A percentile compares a stretch with the other conserved stretches of the same genome.
Evolutionary conservation across 768 basidiomycete genomes (phyloP).

Genomic region (Termitomyces sp.): DNA sequence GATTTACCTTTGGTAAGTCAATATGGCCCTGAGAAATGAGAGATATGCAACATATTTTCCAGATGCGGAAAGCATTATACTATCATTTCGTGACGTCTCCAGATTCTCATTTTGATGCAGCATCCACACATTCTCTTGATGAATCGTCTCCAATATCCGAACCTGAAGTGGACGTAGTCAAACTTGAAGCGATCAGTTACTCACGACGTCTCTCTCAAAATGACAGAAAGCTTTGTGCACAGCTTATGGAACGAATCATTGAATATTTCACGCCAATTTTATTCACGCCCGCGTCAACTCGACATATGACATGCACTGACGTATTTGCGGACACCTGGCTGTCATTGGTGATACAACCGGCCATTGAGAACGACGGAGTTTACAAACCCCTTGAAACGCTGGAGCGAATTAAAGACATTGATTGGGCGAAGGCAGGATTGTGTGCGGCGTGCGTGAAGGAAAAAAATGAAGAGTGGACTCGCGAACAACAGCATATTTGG

Average conservation of each 20-base stretch:
- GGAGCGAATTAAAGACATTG: constrained; percentile 48
- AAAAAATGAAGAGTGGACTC: constrained; percentile 63
- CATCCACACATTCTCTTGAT: constrained; percentile 1
- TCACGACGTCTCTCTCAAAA: constrained; percentile 19
- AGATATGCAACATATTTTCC: neutral
- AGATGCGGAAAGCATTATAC: constrained; percentile 60
- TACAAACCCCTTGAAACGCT: constrained; percentile 72
- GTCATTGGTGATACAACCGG: constrained; percentile 61
- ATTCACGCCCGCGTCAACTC: constrained; percentile 65
- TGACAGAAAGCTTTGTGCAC: constrained; percentile 35
- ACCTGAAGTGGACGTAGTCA: constrained; percentile 2
- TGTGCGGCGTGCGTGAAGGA: constrained; percentile 53
- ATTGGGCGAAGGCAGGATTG: constrained; percentile 56
- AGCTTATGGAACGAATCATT: constrained; percentile 52
- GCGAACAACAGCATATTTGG: constrained; percentile 59
- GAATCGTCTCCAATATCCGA: constrained; percentile 1
- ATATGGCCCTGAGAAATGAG: neutral
- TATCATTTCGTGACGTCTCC: constrained; percentile 54
- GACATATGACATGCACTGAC: constrained; percentile 73
- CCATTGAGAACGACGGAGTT: constrained; percentile 55
- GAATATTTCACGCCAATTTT: constrained; percentile 66
- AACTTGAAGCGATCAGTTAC: constrained; percentile 3
- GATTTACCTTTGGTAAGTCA: constrained; percentile 44
- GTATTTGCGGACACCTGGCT: constrained; percentile 71
- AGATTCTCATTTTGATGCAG: constrained; percentile 6